Base-by-base conservation (phyloP, 1,139 yeast species). In the Candida albicans region DNA sequence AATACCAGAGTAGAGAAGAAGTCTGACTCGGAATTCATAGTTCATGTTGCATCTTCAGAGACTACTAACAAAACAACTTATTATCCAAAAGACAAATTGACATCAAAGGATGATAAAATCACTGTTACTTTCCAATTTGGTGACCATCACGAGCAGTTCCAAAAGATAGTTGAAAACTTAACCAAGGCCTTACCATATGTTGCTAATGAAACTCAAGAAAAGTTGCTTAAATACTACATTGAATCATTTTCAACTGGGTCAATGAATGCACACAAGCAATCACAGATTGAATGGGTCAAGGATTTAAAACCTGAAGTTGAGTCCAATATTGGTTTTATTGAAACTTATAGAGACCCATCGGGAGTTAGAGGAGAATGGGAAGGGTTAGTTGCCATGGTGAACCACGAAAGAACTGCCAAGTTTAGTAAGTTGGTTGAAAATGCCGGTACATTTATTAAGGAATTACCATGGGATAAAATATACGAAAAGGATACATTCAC, bases 311-410 rank as follows among this genome's bases (percentile, higher is more conserved):
- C 96, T 11, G 70, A 70, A 31, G 91, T 89, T 25, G 96, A 89
- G 65, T 82, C 93, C 37, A 87, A 89, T 59, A 80, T 88, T 54
- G 96, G 96, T 0, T 89, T 88, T 61, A 88, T 89, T 56, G 96
- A 89, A 68, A 88, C 96, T 27, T 89, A 89, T 66, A 77, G 96
- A 63, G 96, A 88, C 61, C 96, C 96, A 12, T 79, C 91, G 14
- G 96, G 96, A 39, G 89, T 88, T 37, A 80, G 93, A 59, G 96
- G 96, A 48, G 96, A 89, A 67, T 89, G 95, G 93, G 96, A 89
- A 68, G 90, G 96, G 29, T 69, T 89, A 38, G 95, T 89, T 33
- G 95, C 96, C n/a, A 86, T 88, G 81, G 95, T 88, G 43, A 87
- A 89, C 64, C 84, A 85, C 57, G 93, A 87, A 52, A 78, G 95